These are phyloP conservation scores for Paxillus involutus DNA, from an alignment of 768 basidiomycete genomes.

Conservation along the genomic window DNA sequence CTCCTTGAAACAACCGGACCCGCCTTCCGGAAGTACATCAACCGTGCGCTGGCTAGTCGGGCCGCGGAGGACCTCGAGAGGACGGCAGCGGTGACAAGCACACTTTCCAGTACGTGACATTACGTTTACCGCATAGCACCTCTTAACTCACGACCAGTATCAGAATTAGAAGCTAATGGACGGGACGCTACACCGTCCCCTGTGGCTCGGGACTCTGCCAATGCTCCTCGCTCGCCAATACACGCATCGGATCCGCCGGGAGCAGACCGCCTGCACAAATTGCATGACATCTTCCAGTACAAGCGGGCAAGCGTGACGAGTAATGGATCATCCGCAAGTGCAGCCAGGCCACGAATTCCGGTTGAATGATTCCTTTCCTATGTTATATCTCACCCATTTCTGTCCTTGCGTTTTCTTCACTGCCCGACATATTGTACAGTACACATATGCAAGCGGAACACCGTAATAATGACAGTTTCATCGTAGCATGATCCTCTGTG, in stretches of 20 bases:
- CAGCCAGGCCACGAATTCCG: conserved; percentile 11
- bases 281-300: conserved; percentile 85
- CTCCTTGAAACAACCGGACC: conserved; percentile 86
- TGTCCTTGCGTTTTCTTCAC: conserved; percentile 11
- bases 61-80: conserved; percentile 87
- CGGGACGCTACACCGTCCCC: conserved; percentile 36
- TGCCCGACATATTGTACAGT: conserved; percentile 30
- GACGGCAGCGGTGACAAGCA: conserved; percentile 78
- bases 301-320: conserved; percentile 60
- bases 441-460: conserved; percentile 23
- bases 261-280: conserved; percentile 68
- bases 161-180: conserved; percentile 66
- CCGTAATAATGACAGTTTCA: conserved; percentile 17
- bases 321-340: conserved; percentile 37
- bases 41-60: conserved; percentile 80
- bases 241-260: conserved; percentile 35
- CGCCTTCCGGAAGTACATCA: conserved; percentile 90
- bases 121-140: neutral
- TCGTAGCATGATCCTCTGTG: neutral
- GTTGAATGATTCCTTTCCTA: conserved; percentile 19
- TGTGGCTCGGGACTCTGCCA: conserved; percentile 25
- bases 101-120: conserved; percentile 65
- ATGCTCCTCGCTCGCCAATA: conserved; percentile 36
- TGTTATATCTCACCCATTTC: conserved; percentile 16
- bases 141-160: conserved; percentile 6